A percentile compares a stretch with the other conserved stretches of the same genome.
Evolutionary conservation across 1,139 yeast species (phyloP).

Genomic region (Ogataea hybrid): DNA sequence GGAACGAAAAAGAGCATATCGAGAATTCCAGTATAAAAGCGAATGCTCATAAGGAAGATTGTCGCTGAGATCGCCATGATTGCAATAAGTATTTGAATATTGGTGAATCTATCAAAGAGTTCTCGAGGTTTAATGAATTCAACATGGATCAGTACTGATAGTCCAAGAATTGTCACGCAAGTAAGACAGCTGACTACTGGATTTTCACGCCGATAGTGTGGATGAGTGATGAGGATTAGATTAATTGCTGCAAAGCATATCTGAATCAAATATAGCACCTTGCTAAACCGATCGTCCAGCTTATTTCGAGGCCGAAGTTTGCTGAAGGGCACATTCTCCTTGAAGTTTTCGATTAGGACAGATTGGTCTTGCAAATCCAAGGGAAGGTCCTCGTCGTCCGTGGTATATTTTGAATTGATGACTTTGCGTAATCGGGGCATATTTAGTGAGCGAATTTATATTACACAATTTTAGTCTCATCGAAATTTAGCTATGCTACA

Average conservation of each 20-base stretch:
- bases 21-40: constrained; percentile 1
- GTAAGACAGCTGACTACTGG: constrained; percentile 24
- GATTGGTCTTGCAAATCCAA: constrained; percentile 27
- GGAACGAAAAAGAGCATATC: constrained; percentile 27
- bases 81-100: background rate
- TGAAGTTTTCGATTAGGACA: constrained; percentile 19
- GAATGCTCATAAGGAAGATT: constrained; percentile 3
- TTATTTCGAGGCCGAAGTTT: constrained; percentile 11
- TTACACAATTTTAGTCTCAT: no score
- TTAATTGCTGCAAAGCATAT: constrained; percentile 20
- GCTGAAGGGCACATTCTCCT: constrained; percentile 17
- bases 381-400: constrained; percentile 17
- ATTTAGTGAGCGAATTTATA: background rate
- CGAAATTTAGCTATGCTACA: background rate
- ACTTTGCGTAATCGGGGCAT: constrained; percentile 31
- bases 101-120: background rate
- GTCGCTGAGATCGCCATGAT: constrained; percentile 1
- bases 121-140: constrained; percentile 11
- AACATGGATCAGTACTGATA: constrained; percentile 17
- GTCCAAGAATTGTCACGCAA: constrained; percentile 18
- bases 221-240: constrained; percentile 22
- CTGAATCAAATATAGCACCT: constrained; percentile 17
- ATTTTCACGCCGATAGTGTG: constrained; percentile 26
- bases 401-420: constrained; percentile 22
- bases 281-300: constrained; percentile 9